These are phyloP conservation scores for Alternaria triticina DNA, from an alignment of 2,329 filamentous ascomycete species.

Conservation along the genomic window DNA sequence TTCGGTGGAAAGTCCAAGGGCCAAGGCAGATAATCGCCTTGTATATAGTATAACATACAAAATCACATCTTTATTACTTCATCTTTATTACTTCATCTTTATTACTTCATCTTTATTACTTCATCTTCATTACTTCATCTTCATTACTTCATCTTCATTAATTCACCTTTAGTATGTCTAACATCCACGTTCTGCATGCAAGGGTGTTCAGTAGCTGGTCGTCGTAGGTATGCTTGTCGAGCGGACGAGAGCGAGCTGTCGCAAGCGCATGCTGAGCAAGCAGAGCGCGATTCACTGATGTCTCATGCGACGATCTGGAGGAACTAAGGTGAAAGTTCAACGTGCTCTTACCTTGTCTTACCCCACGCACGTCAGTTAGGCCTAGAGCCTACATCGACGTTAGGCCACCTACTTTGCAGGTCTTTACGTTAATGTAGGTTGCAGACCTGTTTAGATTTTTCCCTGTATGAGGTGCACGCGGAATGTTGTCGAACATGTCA, in stretches of 20 bases:
- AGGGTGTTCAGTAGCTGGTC: not conserved
- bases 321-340: rapidly evolving
- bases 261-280: not conserved
- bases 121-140: no score
- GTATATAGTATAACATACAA: not conserved
- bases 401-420: no score
- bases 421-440: no score
- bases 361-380: no score
- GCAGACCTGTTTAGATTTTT: no score
- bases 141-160: no score
- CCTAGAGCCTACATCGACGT: no score
- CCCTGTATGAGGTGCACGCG: no score
- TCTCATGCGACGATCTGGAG: not conserved
- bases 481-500: not conserved
- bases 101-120: no score
- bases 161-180: no score
- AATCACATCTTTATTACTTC: not conserved
- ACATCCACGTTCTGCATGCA: no score
- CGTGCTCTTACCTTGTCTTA: not conserved
- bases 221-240: not conserved
- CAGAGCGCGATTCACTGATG: not conserved
- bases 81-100: no score
- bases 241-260: not conserved
- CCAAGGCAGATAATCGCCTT: not conserved
- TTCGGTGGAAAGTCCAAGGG: slow-evolving; percentile 27